Base-by-base conservation (phyloP, 2,329 filamentous ascomycete species). In the Xylariaceae sp. region DNA sequence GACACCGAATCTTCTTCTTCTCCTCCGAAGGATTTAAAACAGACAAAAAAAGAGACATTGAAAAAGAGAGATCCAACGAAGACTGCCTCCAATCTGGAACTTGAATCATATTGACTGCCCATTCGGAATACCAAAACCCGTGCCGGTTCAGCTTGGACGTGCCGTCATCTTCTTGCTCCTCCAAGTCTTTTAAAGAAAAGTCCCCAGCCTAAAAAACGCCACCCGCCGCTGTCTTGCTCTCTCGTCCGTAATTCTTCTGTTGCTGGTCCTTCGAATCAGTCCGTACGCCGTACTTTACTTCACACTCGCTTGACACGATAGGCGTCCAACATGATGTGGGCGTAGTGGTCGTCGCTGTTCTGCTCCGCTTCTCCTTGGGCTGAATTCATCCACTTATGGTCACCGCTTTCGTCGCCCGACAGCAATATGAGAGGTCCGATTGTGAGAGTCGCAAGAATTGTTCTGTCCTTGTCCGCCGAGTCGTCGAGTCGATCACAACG, bases 351-450 rank as follows among this genome's bases (percentile, higher is more conserved):
- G 64, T 64, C 62, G 58, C 59, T 44, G 58, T 60, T 63, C 61
- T 57, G 62, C 59, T 60, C 56, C 62, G 59, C 54, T 56, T 64
- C 52, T 56, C 48, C 55, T 18, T 56, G 62, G 64, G 62, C 57
- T 56, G 63, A 66, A 64, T 58, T 53, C 55, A 62, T 57, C 35
- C 57, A 48, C 54, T 57, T 10, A 42, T 42, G 37, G 37, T 55
- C 59, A 53, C 23, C 60, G 45, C 45, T 50, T 51, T 45, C 60
- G 51, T 58, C 37, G 42, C 50, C 51, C 56, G 50, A 60, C 58
- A 62, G 55, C 68, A 70, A 64, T 60, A 71, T 71, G 69, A 68
- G 64, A 68, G 64, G 61, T 54, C 61, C 48, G 34, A 52, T 44
- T 56, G 30, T 52, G 30, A 55, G 45, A 56, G 51, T 52, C 55